A percentile compares a stretch with the other conserved stretches of the same genome.
phyloP scores from a whole-genome alignment of 2,329 filamentous ascomycete species.

The Davidsoniella neocaledoniae region DNA sequence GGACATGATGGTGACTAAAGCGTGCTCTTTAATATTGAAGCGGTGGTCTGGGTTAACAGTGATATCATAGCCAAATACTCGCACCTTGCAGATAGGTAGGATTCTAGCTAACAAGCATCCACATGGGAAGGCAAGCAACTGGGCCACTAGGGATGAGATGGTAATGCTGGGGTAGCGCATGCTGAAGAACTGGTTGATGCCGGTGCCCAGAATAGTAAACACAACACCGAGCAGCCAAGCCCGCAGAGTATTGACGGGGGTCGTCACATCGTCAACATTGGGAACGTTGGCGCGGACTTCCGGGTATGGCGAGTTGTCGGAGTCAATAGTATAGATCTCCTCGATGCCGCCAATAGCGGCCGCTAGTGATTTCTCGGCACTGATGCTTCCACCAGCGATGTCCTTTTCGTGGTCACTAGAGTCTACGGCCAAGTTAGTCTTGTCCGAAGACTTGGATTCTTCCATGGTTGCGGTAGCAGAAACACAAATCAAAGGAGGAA shows the following conservation, averaged over 20 bases:
- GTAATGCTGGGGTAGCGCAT: conserved; percentile 31
- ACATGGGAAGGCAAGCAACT: conserved; percentile 36
- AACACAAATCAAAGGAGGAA: no score
- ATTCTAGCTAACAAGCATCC: conserved; percentile 19
- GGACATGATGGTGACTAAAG: conserved; percentile 31
- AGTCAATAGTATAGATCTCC: conserved; percentile 4
- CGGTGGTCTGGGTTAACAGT: conserved; percentile 23
- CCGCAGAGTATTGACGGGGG: conserved; percentile 39
- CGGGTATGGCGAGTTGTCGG: conserved; percentile 38
- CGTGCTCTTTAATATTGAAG: conserved; percentile 31
- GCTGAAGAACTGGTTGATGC: conserved; percentile 36
- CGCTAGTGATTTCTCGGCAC: background rate
- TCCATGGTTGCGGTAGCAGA: background rate
- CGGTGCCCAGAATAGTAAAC: conserved; percentile 39
- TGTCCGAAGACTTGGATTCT: background rate
- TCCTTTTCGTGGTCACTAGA: conserved; percentile 1
- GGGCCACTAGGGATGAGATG: conserved; percentile 37
- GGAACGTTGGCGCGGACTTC: conserved; percentile 23
- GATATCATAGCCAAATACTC: conserved; percentile 18
- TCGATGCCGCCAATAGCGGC: conserved; percentile 1
- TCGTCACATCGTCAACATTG: conserved; percentile 31
- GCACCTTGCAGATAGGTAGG: conserved; percentile 18
- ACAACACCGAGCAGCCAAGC: conserved; percentile 41
- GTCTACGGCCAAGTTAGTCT: background rate
- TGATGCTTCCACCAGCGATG: background rate